Base-by-base conservation (phyloP, 2,329 filamentous ascomycete species). In the Xylaria sp. region DNA sequence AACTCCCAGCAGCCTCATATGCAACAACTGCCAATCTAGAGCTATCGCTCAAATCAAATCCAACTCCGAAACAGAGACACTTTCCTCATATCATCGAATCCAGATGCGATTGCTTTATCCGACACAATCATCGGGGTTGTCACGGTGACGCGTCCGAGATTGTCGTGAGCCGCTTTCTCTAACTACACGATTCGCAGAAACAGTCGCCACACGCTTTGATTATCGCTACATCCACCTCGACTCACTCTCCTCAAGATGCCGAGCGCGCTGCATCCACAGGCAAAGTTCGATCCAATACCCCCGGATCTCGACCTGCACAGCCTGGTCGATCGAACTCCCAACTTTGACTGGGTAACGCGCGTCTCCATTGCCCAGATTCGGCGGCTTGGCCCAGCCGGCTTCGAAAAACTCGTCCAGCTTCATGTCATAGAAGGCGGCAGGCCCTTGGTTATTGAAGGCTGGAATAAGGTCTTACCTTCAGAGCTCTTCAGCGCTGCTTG, bases 391-490 rank as follows among this genome's bases (percentile, higher is more conserved):
- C 82, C 91, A 21, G 87, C 91, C 52, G 86, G 89, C 37, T 96
- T 99, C 64, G 93, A 97, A 77, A 92, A 92, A 76, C 84, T 98
- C 9, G 89, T 98, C 0, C 80, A 89, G 49, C 82, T 93, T 6
- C 91, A 96, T 77, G 93, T 98, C 15, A 89, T 97, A 54, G 83
- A 89, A 51, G 89, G 89, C 25, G 95, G 95, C 2, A 93, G 92
- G 69, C 95, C 95, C 2, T 81, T 99, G 6, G 91, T 98, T 11
- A 90, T 99, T 57, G 92, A 96, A 72, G 92, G 92, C 17, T 98
- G 95, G 83, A 86, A 96, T 65, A 81, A 87, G 37, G 83, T 86
- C 31, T 78, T 97, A 43, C 91, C 95, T 54, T 85, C 86, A 45
- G 87, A 87, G 78, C 86, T 96, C 0, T 98, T 98, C 76, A 92